Conservation (phyloP, 1,284 basidiomycete species). For the Ceratobasidium theobromae region DNA sequence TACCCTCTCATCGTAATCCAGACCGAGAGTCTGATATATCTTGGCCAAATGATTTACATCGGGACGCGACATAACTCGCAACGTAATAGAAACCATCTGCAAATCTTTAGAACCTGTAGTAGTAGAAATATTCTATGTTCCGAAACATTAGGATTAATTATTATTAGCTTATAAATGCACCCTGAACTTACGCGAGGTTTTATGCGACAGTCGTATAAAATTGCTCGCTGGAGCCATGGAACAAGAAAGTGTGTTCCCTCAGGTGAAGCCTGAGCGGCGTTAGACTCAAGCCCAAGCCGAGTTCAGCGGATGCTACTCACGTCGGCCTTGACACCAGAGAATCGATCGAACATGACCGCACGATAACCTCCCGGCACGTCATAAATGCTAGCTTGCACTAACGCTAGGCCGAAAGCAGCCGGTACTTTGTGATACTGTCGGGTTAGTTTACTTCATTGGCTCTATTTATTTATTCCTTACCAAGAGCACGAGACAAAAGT, state of each 20-base stretch:
- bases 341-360: constrained; percentile 98
- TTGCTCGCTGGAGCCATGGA: constrained; percentile 93
- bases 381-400: constrained; percentile 79
- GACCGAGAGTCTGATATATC: constrained; percentile 93
- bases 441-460: not conserved
- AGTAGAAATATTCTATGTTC: constrained; percentile 85
- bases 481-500: constrained; percentile 16
- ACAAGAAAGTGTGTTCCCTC: constrained; percentile 99
- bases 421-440: constrained; percentile 58
- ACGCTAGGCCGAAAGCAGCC: constrained; percentile 64
- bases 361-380: constrained; percentile 93
- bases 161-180: not conserved
- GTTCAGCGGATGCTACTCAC: constrained; percentile 47
- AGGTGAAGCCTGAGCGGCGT: constrained; percentile 61
- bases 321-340: constrained; percentile 84
- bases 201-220: constrained; percentile 96
- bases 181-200: constrained; percentile 79
- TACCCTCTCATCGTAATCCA: constrained; percentile 97
- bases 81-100: constrained; percentile 96
- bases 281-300: not conserved
- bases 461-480: not conserved
- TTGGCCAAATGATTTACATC: constrained; percentile 85
- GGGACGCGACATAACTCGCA: constrained; percentile 93
- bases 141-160: not conserved
- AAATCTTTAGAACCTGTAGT: constrained; percentile 95